A percentile compares a stretch with the other conserved stretches of the same genome.
Conservation (phyloP, 495 filamentous ascomycete species). For the Rostrohypoxylon terebratum region DNA sequence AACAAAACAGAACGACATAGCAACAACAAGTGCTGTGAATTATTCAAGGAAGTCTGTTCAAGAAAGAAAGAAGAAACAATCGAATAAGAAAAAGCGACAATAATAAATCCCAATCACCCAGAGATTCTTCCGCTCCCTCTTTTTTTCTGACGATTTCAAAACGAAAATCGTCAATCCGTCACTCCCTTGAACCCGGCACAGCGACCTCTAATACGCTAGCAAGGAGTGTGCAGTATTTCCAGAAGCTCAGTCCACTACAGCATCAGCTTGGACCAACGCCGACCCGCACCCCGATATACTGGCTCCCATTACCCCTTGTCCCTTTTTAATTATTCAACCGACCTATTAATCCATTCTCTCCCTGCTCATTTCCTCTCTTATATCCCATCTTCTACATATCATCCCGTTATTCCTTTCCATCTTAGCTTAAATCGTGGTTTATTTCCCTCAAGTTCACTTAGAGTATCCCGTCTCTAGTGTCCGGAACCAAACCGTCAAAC, state of each 20-base stretch:
- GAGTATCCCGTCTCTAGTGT: slow-evolving; percentile 1
- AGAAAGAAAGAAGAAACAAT: slow-evolving; percentile 1
- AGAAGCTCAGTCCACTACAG: slow-evolving; percentile 44
- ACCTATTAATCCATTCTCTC: slow-evolving; percentile 48
- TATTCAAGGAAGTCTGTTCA: slow-evolving; percentile 3
- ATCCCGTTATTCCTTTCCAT: slow-evolving; percentile 30
- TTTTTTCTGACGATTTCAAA: slow-evolving; percentile 18
- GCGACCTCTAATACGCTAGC: slow-evolving; percentile 49
- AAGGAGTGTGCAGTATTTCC: slow-evolving; percentile 50
- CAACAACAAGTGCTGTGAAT: slow-evolving; percentile 20
- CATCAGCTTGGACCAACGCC: slow-evolving; percentile 46
- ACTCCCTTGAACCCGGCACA: slow-evolving; percentile 49
- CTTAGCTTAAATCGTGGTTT: slow-evolving; percentile 14
- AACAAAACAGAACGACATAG: slow-evolving; percentile 17
- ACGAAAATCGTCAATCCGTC: slow-evolving; percentile 47
- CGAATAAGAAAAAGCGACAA: slow-evolving; percentile 19
- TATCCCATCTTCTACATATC: slow-evolving; percentile 23
- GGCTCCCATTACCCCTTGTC: slow-evolving; percentile 48
- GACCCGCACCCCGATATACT: slow-evolving; percentile 50
- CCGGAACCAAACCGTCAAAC: slow-evolving; percentile 33
- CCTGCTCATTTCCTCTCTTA: slow-evolving; percentile 45
- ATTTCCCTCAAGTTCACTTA: slow-evolving; percentile 17
- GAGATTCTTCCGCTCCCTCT: slow-evolving; percentile 16
- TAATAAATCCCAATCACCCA: slow-evolving; percentile 30
- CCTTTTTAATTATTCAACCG: slow-evolving; percentile 48